Base-by-base conservation (phyloP, 2,329 filamentous ascomycete genomes). In the Colletotrichum sp. region DNA sequence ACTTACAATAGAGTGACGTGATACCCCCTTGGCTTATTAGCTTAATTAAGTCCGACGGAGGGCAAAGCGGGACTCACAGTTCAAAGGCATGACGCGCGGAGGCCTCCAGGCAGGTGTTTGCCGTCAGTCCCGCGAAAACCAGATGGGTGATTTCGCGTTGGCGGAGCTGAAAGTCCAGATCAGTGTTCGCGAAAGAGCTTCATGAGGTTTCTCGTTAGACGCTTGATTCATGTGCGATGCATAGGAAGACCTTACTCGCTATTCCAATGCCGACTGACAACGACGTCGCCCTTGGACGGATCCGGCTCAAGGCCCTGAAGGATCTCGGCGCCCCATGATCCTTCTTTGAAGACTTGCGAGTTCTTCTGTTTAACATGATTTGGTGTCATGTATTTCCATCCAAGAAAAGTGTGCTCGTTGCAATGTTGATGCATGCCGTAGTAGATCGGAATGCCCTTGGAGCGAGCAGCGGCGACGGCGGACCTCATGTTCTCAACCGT, bases 31-130 rank as follows among this genome's bases (percentile, higher is more conserved):
- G 55, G 7, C 21, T 59, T 28, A 1, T 59, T 0, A 59, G 55
- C 21, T 59, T 0, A 0, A 16, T 16, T 0, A 0, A 59, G 55
- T 16, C 2, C 26, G 2, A 28, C 0, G 4, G 21, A 59, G 0
- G 13, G 15, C 6, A 18, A 28, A 7, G 55, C 4, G 26, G 55
- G 55, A 0, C 24, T 24, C 0, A 59, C 55, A 59, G 7, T 59
- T 59, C 55, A 59, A 28, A 59, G 8, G 55, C 55, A 28, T 59
- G 55, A 0, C 55, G 55, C 55, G 55, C 55, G 1, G 55, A 59
- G 5, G 55, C 21, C 2, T 59, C 55, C 24, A 59, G 24, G 16
- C 55, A 59, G 13, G 55, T 59, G 21, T 59, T 59, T 0, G 55
- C 55, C 0, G 55, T 59, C 21, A 59, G 55, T 0, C 55, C 55